Evolutionary conservation across 192 early-diverging fungal genomes (phyloP), one percentile per base, ranked within the genome.

Genomic region (Linnemannia hyalina): DNA sequence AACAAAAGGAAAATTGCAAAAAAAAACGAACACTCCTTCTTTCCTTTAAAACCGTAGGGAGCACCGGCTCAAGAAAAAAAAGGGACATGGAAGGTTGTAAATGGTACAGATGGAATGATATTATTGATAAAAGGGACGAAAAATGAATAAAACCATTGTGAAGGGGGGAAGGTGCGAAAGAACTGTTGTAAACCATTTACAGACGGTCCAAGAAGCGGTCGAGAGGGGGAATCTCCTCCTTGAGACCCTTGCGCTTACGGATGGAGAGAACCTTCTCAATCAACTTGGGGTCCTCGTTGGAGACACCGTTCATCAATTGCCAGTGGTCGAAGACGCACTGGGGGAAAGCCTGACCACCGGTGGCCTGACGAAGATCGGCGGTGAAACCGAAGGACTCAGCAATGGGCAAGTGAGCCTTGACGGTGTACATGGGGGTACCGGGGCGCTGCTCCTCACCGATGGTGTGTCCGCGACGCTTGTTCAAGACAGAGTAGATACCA

Each of bases 361-460:
- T 99, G 75, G 91, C 94, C 85, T 95, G 94, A 89, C 98, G 97
- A 82, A 99, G 93, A 90, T 96, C 96, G 46, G 95, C 94, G 68
- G 96, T 96, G 94, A 99, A 99, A 76, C 98, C 98, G 86, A 99
- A 99, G 46, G 98, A 99, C 90, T 99, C 98, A 81, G 95, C 95
- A 82, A 99, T 92, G 82, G 98, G 98, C 80, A 99, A 92, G 93
- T 98, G 96, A 15, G 96, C 97, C 92, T 98, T 98, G 92, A 99
- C 90, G 84, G 92, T 93, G 94, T 95, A 95, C 88, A 99, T 91
- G 57, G 97, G 96, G 63, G 97, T 97, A 85, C 97, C 97, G 65
- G 94, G 92, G 78, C 94, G 94, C 88, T 96, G 95, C 89, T 95
- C 95, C 91, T 99, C 97, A 60, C 92, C 91, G 82, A 98, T 94